Percentiles rank a stretch among this genome's conserved stretches.
phyloP scores from a whole-genome alignment of 768 basidiomycete species.

The Mycena rosella region DNA sequence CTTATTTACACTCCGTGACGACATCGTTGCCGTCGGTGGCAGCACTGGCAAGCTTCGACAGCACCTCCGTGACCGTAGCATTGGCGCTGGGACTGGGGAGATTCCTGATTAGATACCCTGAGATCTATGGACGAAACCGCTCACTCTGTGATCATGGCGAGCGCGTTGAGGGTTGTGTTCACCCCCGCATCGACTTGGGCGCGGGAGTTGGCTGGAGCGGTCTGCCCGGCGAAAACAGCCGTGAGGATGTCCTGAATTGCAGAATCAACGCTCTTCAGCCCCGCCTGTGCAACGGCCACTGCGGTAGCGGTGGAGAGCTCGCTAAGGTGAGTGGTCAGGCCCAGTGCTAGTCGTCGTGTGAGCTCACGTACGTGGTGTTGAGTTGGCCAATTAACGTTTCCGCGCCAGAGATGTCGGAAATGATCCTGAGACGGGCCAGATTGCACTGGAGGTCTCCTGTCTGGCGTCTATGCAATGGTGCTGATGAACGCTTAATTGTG shows the following conservation, averaged over 20 bases:
- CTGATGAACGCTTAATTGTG: neutral
- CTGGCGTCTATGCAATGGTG: constrained; percentile 26
- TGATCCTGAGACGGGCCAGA: constrained; percentile 30
- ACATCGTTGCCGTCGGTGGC: too few species aligned
- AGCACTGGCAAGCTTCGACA: too few species aligned
- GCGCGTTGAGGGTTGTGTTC: constrained; percentile 38
- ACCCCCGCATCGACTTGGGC: constrained; percentile 40
- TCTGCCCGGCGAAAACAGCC: constrained; percentile 37
- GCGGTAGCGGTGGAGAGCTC: constrained; percentile 40
- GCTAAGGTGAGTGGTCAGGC: constrained; percentile 26
- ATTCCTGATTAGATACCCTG: too few species aligned
- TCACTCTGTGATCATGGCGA: constrained; percentile 43
- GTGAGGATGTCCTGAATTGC: constrained; percentile 43
- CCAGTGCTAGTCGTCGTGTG: neutral
- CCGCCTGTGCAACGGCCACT: constrained; percentile 38
- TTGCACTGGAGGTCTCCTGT: constrained; percentile 33
- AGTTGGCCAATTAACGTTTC: constrained; percentile 14
- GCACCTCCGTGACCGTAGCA: too few species aligned
- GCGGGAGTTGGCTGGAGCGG: constrained; percentile 41
- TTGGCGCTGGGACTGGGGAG: too few species aligned
- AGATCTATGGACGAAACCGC: neutral
- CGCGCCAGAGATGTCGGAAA: constrained; percentile 11
- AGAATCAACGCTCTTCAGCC: constrained; percentile 39
- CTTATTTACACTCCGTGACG: neutral
- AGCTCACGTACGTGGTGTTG: constrained; percentile 20